Conservation (phyloP, 768 basidiomycete species). For the Psilocybe sp. region DNA sequence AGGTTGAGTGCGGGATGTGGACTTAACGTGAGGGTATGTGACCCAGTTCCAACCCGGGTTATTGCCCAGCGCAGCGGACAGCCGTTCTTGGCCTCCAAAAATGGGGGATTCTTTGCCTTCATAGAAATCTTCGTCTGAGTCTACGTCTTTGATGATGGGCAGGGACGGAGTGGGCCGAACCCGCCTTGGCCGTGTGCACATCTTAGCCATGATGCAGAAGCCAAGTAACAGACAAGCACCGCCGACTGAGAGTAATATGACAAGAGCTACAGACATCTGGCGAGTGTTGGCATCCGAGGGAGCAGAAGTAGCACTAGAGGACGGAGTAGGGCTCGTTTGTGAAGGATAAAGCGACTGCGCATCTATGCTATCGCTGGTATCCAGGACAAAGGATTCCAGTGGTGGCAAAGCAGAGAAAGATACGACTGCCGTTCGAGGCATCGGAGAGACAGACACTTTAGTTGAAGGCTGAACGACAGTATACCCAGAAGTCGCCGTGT, state of each 20-base stretch:
- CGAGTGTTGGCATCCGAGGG: constrained; percentile 20
- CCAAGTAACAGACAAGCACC: constrained; percentile 47
- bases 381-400: constrained; percentile 14
- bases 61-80: constrained; percentile 42
- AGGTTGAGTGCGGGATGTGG: constrained; percentile 10
- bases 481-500: constrained; percentile 15
- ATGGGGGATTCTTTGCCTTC: constrained; percentile 62
- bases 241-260: constrained; percentile 54
- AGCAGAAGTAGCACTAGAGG: constrained; percentile 10
- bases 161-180: constrained; percentile 68
- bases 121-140: constrained; percentile 42
- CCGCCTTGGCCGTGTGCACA: constrained; percentile 47
- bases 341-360: constrained; percentile 8
- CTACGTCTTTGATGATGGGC: constrained; percentile 64
- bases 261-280: constrained; percentile 44
- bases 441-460: constrained; percentile 1
- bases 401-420: constrained; percentile 24
- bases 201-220: constrained; percentile 43
- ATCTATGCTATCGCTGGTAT: constrained; percentile 6
- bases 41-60: constrained; percentile 56
- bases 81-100: constrained; percentile 72
- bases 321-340: constrained; percentile 9
- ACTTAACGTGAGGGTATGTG: constrained; percentile 43
- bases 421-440: constrained; percentile 12
- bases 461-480: constrained; percentile 7